A percentile compares a stretch with the other conserved stretches of the same genome.
These are phyloP conservation scores for Nicotiana knightiana DNA, from an alignment of 257 asterid species.

Conservation along the genomic window DNA sequence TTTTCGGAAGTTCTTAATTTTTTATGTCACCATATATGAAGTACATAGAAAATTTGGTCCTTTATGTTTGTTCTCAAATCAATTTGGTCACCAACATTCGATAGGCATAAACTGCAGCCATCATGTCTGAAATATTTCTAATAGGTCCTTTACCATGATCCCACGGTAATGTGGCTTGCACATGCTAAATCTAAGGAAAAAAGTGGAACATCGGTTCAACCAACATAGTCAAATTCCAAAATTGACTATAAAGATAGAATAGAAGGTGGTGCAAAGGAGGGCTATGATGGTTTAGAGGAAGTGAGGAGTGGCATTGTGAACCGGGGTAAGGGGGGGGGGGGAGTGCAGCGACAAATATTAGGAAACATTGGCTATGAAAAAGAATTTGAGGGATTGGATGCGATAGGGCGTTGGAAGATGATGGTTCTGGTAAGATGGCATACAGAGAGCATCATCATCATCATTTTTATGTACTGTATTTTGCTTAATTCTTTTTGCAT, in stretches of 20 bases:
- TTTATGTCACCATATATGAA: not conserved
- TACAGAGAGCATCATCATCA: not conserved
- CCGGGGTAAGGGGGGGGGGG: not conserved
- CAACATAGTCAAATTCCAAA: not conserved
- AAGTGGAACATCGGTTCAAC: not conserved
- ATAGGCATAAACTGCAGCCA: not conserved
- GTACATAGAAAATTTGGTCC: not conserved
- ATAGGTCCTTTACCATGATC: not conserved
- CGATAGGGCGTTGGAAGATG: not conserved
- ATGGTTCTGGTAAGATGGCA: not conserved
- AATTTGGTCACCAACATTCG: not conserved
- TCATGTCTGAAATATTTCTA: not conserved
- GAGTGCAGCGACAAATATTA: not conserved
- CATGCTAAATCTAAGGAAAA: not conserved
- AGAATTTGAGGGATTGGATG: not conserved
- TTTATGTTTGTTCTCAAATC: not conserved
- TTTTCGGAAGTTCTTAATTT: not conserved
- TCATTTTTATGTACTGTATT: not conserved
- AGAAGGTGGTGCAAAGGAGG: not conserved
- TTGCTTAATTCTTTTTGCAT: not conserved
- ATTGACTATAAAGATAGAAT: not conserved
- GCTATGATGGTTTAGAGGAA: not conserved
- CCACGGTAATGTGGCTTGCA: not conserved
- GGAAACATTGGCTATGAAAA: not conserved
- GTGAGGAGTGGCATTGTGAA: not conserved